Conservation (phyloP, 2,329 filamentous ascomycete species). For the Metarhizium robertsii region DNA sequence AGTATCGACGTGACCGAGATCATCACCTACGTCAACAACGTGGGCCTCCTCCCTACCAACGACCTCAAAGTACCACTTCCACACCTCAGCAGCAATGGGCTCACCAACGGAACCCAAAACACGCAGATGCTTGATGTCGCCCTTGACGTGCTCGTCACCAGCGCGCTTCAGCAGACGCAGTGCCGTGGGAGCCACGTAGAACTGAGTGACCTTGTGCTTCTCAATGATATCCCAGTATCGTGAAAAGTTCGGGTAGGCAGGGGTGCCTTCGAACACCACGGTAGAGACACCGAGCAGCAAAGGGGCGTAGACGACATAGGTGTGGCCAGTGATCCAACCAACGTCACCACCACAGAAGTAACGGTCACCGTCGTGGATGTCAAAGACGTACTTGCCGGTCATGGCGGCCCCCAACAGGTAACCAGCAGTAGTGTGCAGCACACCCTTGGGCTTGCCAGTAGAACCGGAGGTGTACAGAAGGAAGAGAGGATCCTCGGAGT, state of each 20-base stretch:
- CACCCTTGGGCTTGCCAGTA: slow-evolving; percentile 96
- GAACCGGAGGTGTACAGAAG: slow-evolving; percentile 96
- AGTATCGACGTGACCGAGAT: background rate
- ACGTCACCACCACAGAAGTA: slow-evolving; percentile 99
- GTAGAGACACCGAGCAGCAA: slow-evolving; percentile 87
- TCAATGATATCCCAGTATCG: slow-evolving; percentile 98
- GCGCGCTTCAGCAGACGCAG: slow-evolving; percentile 90
- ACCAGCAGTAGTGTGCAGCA: slow-evolving; percentile 94
- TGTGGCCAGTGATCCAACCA: slow-evolving; percentile 98
- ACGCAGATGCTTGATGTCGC: slow-evolving; percentile 79
- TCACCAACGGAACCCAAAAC: slow-evolving; percentile 93
- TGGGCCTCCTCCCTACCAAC: slow-evolving; percentile 92
- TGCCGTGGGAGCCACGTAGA: slow-evolving; percentile 95
- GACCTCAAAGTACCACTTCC: slow-evolving; percentile 98
- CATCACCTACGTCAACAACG: slow-evolving; percentile 71
- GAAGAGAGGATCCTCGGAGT: slow-evolving; percentile 93
- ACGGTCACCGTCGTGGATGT: slow-evolving; percentile 85
- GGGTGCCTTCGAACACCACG: slow-evolving; percentile 95
- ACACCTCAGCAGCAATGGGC: slow-evolving; percentile 94
- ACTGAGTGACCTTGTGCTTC: slow-evolving; percentile 90
- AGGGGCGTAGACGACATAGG: slow-evolving; percentile 95
- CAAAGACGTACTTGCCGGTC: slow-evolving; percentile 98
- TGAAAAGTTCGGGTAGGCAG: slow-evolving; percentile 94
- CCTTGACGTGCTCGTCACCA: slow-evolving; percentile 84
- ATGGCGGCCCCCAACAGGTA: slow-evolving; percentile 90